These are phyloP conservation scores for Candida piceae DNA, from an alignment of 805 yeast species.

Conservation along the genomic window DNA sequence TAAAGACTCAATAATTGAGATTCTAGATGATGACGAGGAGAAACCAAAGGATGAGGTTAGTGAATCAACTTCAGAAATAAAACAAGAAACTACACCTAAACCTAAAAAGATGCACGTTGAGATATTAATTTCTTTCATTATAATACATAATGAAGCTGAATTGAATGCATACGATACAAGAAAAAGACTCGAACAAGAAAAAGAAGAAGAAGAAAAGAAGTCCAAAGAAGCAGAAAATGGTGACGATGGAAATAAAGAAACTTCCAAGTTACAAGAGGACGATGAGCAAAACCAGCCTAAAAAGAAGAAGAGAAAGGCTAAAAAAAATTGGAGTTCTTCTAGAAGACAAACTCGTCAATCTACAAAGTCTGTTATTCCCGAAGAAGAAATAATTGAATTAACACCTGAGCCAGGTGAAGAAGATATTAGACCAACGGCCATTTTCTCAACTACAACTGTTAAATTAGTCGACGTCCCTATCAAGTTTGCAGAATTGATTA, in stretches of 20 bases:
- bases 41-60: background rate
- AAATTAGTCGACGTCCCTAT: conserved; percentile 60
- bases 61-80: conserved; percentile 2
- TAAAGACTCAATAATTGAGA: conserved; percentile 69
- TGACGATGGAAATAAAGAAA: too few relatives aligned
- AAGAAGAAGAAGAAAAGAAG: conserved; percentile 28
- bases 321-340: conserved; percentile 25
- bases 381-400: conserved; percentile 18
- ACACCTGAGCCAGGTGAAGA: conserved; percentile 28
- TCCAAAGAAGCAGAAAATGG: conserved; percentile 22
- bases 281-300: conserved; percentile 22
- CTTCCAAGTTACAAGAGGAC: conserved; percentile 22
- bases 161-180: conserved; percentile 40
- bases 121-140: conserved; percentile 41
- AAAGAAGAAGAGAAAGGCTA: conserved; percentile 23
- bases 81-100: too few relatives aligned
- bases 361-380: conserved; percentile 2
- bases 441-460: conserved; percentile 61
- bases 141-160: conserved; percentile 48
- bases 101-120: conserved; percentile 30
- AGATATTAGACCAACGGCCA: conserved; percentile 40
- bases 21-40: conserved; percentile 29
- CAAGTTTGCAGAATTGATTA: conserved; percentile 57
- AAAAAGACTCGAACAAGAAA: conserved; percentile 17
- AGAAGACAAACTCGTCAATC: conserved; percentile 26